These are phyloP conservation scores for Gryganskiella cystojenkinii DNA, from an alignment of 192 early-diverging fungal genomes.

Conservation along the genomic window DNA sequence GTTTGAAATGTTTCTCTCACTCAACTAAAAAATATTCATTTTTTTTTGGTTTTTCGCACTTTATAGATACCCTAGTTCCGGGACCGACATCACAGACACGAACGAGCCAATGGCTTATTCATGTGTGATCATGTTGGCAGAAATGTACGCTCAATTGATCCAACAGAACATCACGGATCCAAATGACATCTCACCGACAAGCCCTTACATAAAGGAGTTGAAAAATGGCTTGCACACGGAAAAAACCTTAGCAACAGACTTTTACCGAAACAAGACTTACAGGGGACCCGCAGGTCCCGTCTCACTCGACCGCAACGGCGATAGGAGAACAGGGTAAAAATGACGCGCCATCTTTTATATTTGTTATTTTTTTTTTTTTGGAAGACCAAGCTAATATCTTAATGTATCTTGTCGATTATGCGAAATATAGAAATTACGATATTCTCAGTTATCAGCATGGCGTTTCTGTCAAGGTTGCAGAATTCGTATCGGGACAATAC, in stretches of 20 bases:
- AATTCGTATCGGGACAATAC: not conserved
- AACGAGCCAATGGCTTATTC: conserved; percentile 58
- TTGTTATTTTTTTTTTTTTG: too few relatives aligned
- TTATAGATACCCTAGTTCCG: conserved; percentile 55
- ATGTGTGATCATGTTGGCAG: conserved; percentile 57
- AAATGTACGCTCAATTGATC: conserved; percentile 24
- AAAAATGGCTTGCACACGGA: conserved; percentile 2
- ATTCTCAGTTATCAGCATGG: conserved; percentile 7
- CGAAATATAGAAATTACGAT: not conserved
- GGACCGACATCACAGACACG: conserved; percentile 17
- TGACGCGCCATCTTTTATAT: not conserved
- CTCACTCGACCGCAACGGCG: conserved; percentile 6
- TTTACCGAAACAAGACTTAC: not conserved
- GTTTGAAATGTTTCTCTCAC: not conserved
- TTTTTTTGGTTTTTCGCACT: not conserved
- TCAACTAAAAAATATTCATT: not conserved
- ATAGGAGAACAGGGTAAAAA: conserved; percentile 15
- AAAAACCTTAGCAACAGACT: not conserved
- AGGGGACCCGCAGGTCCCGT: conserved; percentile 15
- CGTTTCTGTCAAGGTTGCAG: not conserved
- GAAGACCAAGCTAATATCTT: too few relatives aligned
- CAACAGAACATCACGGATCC: not conserved
- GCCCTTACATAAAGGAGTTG: not conserved
- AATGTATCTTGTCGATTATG: too few relatives aligned
- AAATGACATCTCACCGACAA: not conserved